Evolutionary conservation across 305 asterid genomes (phyloP).

Genomic region (Salvia sclarea): DNA sequence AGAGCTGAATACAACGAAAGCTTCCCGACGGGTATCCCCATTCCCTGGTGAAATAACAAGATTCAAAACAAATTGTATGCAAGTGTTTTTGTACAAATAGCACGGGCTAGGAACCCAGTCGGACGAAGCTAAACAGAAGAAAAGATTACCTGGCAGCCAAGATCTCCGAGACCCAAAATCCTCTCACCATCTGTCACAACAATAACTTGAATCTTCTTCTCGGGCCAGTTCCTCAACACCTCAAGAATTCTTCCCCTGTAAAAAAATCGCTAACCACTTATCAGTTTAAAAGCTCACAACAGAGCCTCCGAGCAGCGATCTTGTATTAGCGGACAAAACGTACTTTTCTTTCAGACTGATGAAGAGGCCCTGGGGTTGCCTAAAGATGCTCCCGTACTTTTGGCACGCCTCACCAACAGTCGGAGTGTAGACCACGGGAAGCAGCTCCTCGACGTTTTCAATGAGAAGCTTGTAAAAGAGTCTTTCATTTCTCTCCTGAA

Average conservation of each 20-base stretch:
- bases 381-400: constrained; percentile 56
- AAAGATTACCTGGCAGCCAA: constrained; percentile 88
- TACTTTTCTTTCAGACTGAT: constrained; percentile 66
- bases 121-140: not conserved
- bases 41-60: constrained; percentile 60
- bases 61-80: not conserved
- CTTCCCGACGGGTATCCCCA: constrained; percentile 99
- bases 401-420: constrained; percentile 76
- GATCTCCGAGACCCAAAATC: constrained; percentile 98
- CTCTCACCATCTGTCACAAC: constrained; percentile 98
- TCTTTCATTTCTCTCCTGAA: constrained; percentile 58
- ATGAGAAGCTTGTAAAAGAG: constrained; percentile 67
- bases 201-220: constrained; percentile 92
- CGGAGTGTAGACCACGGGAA: constrained; percentile 67
- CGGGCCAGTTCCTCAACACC: constrained; percentile 96
- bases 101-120: not conserved
- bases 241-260: constrained; percentile 90
- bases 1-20: constrained; percentile 96
- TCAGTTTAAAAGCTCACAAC: constrained; percentile 24
- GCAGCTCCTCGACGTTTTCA: constrained; percentile 63
- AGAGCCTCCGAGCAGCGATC: constrained; percentile 8
- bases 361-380: constrained; percentile 60
- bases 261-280: constrained; percentile 21
- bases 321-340: constrained; percentile 6
- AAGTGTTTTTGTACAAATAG: not conserved